A percentile compares a stretch with the other conserved stretches of the same genome.
Evolutionary conservation across 176 grass and related monocot genomes (phyloP).

Genomic region (Luzula sylvatica): DNA sequence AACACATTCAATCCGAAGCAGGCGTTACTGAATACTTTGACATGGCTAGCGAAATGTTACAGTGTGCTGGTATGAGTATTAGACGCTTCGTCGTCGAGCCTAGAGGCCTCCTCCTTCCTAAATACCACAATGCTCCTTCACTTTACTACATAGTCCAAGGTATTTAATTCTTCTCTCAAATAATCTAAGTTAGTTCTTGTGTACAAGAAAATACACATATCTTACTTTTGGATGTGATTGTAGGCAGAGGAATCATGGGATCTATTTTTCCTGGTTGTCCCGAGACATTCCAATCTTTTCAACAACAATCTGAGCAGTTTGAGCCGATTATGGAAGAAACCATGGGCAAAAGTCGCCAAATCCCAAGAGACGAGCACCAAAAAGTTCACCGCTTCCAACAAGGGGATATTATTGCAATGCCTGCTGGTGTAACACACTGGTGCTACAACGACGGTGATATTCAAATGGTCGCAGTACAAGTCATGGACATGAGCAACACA

Average conservation of each 20-base stretch:
- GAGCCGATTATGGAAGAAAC: slow-evolving; percentile 17
- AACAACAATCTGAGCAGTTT: not conserved
- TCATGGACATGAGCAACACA: slow-evolving; percentile 21
- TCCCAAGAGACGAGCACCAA: slow-evolving; percentile 5
- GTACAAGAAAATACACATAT: too few relatives aligned
- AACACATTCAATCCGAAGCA: slow-evolving; percentile 21
- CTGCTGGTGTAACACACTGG: slow-evolving; percentile 19
- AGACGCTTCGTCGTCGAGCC: slow-evolving; percentile 19
- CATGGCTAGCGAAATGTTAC: slow-evolving; percentile 15
- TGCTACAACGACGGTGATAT: slow-evolving; percentile 26
- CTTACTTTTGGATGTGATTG: not conserved
- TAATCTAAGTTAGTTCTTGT: not conserved
- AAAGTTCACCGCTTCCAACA: slow-evolving; percentile 15
- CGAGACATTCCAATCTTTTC: slow-evolving; percentile 22
- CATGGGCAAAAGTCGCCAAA: not conserved
- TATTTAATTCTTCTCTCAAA: not conserved
- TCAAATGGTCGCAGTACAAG: slow-evolving; percentile 9
- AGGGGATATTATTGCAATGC: slow-evolving; percentile 22
- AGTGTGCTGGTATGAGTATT: slow-evolving; percentile 17
- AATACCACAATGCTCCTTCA: slow-evolving; percentile 24
- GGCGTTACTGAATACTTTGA: slow-evolving; percentile 35
- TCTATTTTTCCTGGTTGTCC: slow-evolving; percentile 19
- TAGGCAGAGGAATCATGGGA: slow-evolving; percentile 23
- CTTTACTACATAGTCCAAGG: slow-evolving; percentile 29
- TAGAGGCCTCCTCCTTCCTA: slow-evolving; percentile 24